A percentile compares a stretch with the other conserved stretches of the same genome.
Evolutionary conservation across 371 early-diverging fungal species (phyloP).

Genomic region (Lichtheimia ornata): DNA sequence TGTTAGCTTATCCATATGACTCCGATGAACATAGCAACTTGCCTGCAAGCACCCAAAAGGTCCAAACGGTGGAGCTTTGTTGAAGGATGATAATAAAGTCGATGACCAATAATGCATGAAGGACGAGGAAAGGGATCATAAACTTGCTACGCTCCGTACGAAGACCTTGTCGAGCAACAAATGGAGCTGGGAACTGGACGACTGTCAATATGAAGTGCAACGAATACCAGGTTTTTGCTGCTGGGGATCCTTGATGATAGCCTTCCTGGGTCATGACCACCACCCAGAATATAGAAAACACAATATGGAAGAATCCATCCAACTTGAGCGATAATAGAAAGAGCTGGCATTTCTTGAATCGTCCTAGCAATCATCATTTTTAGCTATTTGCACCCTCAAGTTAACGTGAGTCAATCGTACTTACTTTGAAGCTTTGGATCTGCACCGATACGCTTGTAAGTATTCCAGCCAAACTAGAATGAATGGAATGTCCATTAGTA

Average conservation of each 20-base stretch:
- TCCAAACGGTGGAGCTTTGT: conserved; percentile 45
- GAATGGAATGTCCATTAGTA: background rate
- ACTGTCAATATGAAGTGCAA: conserved; percentile 42
- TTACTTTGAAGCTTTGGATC: conserved; percentile 42
- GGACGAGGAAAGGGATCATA: conserved; percentile 34
- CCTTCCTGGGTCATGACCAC: conserved; percentile 48
- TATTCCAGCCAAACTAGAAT: conserved; percentile 45
- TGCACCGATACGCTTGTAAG: conserved; percentile 48
- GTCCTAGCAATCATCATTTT: conserved; percentile 16
- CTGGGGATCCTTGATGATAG: conserved; percentile 26
- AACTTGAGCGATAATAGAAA: conserved; percentile 41
- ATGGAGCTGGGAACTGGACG: conserved; percentile 37
- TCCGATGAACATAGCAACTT: conserved; percentile 3
- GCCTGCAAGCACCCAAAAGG: conserved; percentile 55
- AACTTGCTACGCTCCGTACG: conserved; percentile 30
- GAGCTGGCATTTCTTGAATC: conserved; percentile 36
- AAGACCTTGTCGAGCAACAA: conserved; percentile 38
- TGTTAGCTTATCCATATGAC: background rate
- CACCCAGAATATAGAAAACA: conserved; percentile 47
- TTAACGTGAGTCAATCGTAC: background rate
- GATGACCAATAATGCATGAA: conserved; percentile 33
- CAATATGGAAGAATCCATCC: conserved; percentile 51
- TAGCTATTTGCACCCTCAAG: background rate
- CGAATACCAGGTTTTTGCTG: conserved; percentile 33
- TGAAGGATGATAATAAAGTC: conserved; percentile 45